Conservation (phyloP, 768 basidiomycete genomes). For the Melanogaster broomeanus region DNA sequence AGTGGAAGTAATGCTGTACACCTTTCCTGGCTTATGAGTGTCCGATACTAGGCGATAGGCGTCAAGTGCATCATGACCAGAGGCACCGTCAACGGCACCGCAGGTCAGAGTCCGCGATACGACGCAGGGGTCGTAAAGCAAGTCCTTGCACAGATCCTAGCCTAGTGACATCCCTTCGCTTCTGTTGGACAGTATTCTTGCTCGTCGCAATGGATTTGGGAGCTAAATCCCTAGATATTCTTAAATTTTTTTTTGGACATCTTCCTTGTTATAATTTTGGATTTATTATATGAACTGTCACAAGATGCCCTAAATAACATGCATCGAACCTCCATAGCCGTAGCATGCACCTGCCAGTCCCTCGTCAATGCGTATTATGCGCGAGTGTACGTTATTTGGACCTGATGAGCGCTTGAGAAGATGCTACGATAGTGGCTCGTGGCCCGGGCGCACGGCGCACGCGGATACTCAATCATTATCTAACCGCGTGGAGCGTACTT, state of each 20-base stretch:
- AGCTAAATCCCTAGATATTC: background rate
- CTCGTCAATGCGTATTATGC: too few species aligned
- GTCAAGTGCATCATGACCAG: slow-evolving; percentile 58
- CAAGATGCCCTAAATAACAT: too few species aligned
- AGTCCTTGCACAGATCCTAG: slow-evolving; percentile 40
- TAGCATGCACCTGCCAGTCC: too few species aligned
- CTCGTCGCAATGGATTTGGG: background rate
- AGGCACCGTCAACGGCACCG: slow-evolving; percentile 18
- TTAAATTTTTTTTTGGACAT: background rate
- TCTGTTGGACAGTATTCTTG: background rate
- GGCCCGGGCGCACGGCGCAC: too few species aligned
- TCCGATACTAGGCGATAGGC: slow-evolving; percentile 48
- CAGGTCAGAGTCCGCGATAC: slow-evolving; percentile 39
- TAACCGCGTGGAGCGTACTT: too few species aligned
- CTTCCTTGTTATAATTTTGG: background rate
- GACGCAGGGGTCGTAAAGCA: slow-evolving; percentile 45
- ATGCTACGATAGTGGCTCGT: too few species aligned
- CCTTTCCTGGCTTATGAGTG: slow-evolving; percentile 1
- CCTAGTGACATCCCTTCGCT: background rate
- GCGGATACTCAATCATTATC: too few species aligned
- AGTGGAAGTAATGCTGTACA: slow-evolving; percentile 23
- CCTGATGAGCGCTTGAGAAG: too few species aligned
- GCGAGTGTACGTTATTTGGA: too few species aligned
- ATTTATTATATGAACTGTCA: too few species aligned
- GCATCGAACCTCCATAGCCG: background rate